Evolutionary conservation across 1,284 basidiomycete species (phyloP).

Genomic region (Ustilago curta): DNA sequence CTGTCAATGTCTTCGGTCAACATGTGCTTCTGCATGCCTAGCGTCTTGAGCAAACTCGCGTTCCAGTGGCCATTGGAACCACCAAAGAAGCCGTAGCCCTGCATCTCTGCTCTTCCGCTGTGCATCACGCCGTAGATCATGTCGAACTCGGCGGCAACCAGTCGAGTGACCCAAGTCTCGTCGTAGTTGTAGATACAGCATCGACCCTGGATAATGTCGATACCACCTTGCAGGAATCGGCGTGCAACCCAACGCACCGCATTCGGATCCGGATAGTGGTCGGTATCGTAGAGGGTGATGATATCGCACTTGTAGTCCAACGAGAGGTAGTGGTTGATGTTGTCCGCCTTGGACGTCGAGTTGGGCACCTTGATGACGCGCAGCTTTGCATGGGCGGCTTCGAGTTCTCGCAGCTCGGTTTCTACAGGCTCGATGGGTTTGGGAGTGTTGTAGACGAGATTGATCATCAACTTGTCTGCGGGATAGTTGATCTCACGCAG

Average conservation of each 20-base stretch:
- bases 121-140: constrained; percentile 64
- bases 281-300: constrained; percentile 63
- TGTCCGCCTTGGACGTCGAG: constrained; percentile 62
- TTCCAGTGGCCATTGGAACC: constrained; percentile 66
- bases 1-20: constrained; percentile 66
- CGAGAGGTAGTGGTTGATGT: constrained; percentile 63
- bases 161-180: constrained; percentile 50
- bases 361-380: constrained; percentile 61
- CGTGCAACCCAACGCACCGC: constrained; percentile 59
- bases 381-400: constrained; percentile 40
- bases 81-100: constrained; percentile 63
- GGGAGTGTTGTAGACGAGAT: constrained; percentile 64
- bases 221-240: constrained; percentile 59
- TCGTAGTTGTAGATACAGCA: constrained; percentile 63
- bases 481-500: constrained; percentile 63
- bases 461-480: constrained; percentile 54
- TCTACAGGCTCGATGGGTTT: constrained; percentile 58
- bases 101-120: constrained; percentile 56
- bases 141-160: constrained; percentile 63
- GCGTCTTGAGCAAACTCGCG: constrained; percentile 52
- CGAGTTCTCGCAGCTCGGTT: constrained; percentile 48
- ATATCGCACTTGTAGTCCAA: constrained; percentile 56
- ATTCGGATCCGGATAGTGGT: constrained; percentile 60
- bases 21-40: constrained; percentile 63
- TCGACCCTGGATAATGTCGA: constrained; percentile 64